Conservation (phyloP, 108 stramenopile species). For the Asterionellopsis glacialis region DNA sequence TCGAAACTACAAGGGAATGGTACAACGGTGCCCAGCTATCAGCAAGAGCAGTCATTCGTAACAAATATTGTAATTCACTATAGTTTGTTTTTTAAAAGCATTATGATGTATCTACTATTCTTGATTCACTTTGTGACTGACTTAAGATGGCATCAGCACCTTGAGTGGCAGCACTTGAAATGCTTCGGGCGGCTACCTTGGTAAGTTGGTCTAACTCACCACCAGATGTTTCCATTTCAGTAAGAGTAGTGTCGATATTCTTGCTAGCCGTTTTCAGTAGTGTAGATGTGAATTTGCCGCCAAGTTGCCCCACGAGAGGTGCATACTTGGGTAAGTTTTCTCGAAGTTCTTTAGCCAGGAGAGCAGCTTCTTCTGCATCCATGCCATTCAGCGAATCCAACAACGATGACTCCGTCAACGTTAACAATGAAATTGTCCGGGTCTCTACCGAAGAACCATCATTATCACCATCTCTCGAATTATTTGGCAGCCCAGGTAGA, state of each 20-base stretch:
- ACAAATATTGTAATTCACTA: too few relatives aligned
- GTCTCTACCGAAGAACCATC: not conserved
- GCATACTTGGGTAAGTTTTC: constrained; percentile 25
- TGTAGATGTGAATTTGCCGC: constrained; percentile 20
- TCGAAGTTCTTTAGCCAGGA: constrained; percentile 21
- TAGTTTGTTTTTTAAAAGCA: too few relatives aligned
- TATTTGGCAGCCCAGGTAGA: not conserved
- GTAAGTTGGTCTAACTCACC: not conserved
- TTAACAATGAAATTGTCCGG: not conserved
- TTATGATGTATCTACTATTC: too few relatives aligned
- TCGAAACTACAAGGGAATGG: not conserved
- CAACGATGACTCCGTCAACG: not conserved
- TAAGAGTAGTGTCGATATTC: constrained; percentile 15
- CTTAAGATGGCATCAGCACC: constrained; percentile 6
- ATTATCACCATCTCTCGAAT: not conserved
- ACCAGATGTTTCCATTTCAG: not conserved
- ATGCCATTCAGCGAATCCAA: constrained; percentile 6
- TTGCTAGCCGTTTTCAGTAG: constrained; percentile 19
- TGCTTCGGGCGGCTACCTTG: constrained; percentile 6
- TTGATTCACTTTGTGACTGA: too few relatives aligned
- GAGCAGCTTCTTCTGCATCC: constrained; percentile 24
- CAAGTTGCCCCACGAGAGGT: constrained; percentile 18
- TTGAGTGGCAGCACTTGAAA: constrained; percentile 6
- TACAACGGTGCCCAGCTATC: too few relatives aligned
- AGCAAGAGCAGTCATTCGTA: too few relatives aligned